Evolutionary conservation across 2,329 filamentous ascomycete genomes (phyloP), one percentile per base, ranked within the genome.

Genomic region (Cladosporium austrohemisphaericum): DNA sequence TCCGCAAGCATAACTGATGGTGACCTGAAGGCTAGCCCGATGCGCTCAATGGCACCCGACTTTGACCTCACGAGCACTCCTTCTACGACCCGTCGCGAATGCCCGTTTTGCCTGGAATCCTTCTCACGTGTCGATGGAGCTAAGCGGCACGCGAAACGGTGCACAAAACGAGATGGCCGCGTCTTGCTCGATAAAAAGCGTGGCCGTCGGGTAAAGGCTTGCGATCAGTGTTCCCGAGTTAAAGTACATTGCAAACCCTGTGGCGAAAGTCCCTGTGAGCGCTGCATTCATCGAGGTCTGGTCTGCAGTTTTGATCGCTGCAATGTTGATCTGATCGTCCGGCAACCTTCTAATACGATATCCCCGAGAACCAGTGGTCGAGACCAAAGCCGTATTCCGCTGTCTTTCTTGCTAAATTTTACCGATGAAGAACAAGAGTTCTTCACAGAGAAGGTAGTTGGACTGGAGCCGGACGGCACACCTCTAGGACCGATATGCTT

Each of bases 261-360:
- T 3, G 20, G 8, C 13, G 20, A 23, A 13, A 31, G 26, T 2
- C 20, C 49, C 13, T 51, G 49, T 28, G 43, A 41, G 59, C 18
- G 63, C 59, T 51, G 61, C 60, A 16, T 43, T 11, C 43, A 52
- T 41, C 19, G 52, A 11, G 22, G 47, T 22, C 49, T 56, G 16
- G 19, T 36, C 18, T 46, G 43, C 31, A 29, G 11, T 3, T 41
- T 32, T 2, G n/a, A 3, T 13, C 13, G 8, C 7, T 28, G 4
- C 6, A 13, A 14, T 18, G 10, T 10, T 28, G 14, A 19, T 28
- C 1, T 3, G 25, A 11, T 23, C 8, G 23, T 5, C 20, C 7
- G 9, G 1, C 5, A 10, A 11, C 2, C 7, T 16, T 10, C 14
- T n/a, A 3, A 2, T 26, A 4, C 20, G 11, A 10, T 5, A 4